Percentiles rank a stretch among this genome's conserved stretches.
Evolutionary conservation across 2,329 filamentous ascomycete species (phyloP).

Genomic region (Ciborinia camelliae): DNA sequence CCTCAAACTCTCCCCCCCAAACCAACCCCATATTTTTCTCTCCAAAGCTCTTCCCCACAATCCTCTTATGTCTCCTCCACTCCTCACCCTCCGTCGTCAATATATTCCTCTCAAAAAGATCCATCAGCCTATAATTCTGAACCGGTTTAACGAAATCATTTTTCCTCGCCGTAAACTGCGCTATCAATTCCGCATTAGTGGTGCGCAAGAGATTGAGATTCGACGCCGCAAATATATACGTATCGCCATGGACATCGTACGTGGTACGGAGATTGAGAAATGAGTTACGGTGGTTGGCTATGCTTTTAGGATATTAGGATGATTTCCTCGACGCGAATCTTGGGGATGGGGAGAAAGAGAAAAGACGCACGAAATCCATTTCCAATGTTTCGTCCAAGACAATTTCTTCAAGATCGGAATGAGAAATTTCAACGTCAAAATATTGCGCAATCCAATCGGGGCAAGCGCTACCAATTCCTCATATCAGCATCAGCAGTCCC

Average conservation of each 20-base stretch:
- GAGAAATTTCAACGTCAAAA: conserved; percentile 18
- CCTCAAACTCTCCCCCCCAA: conserved; percentile 46
- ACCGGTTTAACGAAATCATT: conserved; percentile 36
- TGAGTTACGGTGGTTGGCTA: conserved; percentile 25
- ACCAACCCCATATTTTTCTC: conserved; percentile 47
- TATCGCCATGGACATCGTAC: conserved; percentile 29
- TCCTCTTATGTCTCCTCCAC: conserved; percentile 37
- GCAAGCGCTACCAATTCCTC: background rate
- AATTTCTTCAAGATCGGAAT: conserved; percentile 20
- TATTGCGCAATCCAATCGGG: conserved; percentile 21
- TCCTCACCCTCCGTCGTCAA: conserved; percentile 35
- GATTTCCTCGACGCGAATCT: background rate
- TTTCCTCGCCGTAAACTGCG: conserved; percentile 31
- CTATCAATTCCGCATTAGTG: conserved; percentile 31
- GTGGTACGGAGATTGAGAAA: conserved; percentile 20
- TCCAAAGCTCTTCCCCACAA: conserved; percentile 36
- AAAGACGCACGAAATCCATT: conserved; percentile 25
- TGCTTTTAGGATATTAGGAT: conserved; percentile 19
- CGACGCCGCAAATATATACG: conserved; percentile 31
- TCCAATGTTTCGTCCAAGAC: conserved; percentile 23
- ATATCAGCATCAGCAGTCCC: background rate
- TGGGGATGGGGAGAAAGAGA: background rate
- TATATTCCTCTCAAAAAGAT: conserved; percentile 36
- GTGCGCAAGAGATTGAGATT: conserved; percentile 29
- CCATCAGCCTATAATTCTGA: conserved; percentile 34